Evolutionary conservation across 2,329 filamentous ascomycete genomes (phyloP).

Genomic region (Fusarium sp.): DNA sequence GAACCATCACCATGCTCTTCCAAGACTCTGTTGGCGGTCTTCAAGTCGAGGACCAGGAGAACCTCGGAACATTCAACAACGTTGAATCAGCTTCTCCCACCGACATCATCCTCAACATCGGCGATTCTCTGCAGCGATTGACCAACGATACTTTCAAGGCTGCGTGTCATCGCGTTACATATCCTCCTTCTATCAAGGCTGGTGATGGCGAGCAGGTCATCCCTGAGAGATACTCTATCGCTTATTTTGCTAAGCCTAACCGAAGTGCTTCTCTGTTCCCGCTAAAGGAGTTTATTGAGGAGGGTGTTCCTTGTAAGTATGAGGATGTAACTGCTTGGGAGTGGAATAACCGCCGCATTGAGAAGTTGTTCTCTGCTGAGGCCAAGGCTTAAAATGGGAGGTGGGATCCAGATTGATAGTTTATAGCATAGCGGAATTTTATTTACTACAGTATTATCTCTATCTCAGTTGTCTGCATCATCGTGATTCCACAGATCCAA

Average conservation of each 20-base stretch:
- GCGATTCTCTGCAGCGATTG: slow-evolving; percentile 53
- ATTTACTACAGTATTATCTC: neutral
- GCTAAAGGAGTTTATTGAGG: slow-evolving; percentile 45
- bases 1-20: slow-evolving; percentile 48
- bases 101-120: slow-evolving; percentile 53
- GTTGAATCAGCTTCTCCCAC: slow-evolving; percentile 39
- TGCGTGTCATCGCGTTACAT: slow-evolving; percentile 49
- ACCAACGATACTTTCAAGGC: slow-evolving; percentile 51
- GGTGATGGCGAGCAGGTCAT: slow-evolving; percentile 36
- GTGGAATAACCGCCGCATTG: slow-evolving; percentile 45
- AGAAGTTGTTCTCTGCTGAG: slow-evolving; percentile 34
- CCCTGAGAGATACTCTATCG: slow-evolving; percentile 43
- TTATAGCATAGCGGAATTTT: slow-evolving; percentile 11
- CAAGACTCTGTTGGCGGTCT: slow-evolving; percentile 46
- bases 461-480: fast-evolving
- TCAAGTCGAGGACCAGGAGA: slow-evolving; percentile 43
- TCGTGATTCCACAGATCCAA: neutral
- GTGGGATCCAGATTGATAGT: neutral
- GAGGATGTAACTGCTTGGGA: slow-evolving; percentile 50
- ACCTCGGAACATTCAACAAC: slow-evolving; percentile 39
- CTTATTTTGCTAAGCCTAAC: slow-evolving; percentile 48
- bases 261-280: slow-evolving; percentile 45
- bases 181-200: slow-evolving; percentile 38
- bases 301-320: slow-evolving; percentile 40
- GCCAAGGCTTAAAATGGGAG: neutral